Conservation (phyloP, 1,139 yeast species). For the Yamadazyma epiphylla region DNA sequence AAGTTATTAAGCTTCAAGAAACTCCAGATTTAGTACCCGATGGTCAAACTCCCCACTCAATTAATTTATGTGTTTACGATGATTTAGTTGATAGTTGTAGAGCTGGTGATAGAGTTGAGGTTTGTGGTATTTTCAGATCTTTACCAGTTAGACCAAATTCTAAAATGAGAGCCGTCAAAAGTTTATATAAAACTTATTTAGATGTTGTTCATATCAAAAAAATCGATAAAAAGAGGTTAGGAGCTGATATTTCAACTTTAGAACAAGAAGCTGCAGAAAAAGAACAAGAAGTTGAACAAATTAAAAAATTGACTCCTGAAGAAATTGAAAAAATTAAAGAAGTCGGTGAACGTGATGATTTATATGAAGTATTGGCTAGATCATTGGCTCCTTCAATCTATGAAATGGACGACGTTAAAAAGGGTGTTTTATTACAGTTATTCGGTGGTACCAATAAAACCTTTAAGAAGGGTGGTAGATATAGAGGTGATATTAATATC, state of each 20-base stretch:
- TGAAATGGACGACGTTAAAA: slow-evolving; percentile 94
- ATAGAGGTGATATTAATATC: slow-evolving; percentile 92
- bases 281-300: slow-evolving; percentile 74
- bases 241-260: slow-evolving; percentile 71
- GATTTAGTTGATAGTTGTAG: slow-evolving; percentile 91
- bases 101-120: slow-evolving; percentile 96
- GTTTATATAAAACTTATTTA: slow-evolving; percentile 84
- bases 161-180: slow-evolving; percentile 78
- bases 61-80: slow-evolving; percentile 90
- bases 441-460: slow-evolving; percentile 95
- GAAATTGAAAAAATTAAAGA: slow-evolving; percentile 65
- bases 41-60: slow-evolving; percentile 98
- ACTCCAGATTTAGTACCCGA: slow-evolving; percentile 98
- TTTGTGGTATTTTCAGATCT: slow-evolving; percentile 92
- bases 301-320: slow-evolving; percentile 61
- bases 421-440: slow-evolving; percentile 85
- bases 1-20: slow-evolving; percentile 89
- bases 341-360: slow-evolving; percentile 64
- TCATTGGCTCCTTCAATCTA: slow-evolving; percentile 94
- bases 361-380: slow-evolving; percentile 84
- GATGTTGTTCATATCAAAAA: slow-evolving; percentile 93
- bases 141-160: slow-evolving; percentile 88
- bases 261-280: slow-evolving; percentile 40
- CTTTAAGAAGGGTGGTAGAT: slow-evolving; percentile 86
- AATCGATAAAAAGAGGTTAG: slow-evolving; percentile 77